Conservation (phyloP, 305 asterid genomes). For the Striga hermonthica region DNA sequence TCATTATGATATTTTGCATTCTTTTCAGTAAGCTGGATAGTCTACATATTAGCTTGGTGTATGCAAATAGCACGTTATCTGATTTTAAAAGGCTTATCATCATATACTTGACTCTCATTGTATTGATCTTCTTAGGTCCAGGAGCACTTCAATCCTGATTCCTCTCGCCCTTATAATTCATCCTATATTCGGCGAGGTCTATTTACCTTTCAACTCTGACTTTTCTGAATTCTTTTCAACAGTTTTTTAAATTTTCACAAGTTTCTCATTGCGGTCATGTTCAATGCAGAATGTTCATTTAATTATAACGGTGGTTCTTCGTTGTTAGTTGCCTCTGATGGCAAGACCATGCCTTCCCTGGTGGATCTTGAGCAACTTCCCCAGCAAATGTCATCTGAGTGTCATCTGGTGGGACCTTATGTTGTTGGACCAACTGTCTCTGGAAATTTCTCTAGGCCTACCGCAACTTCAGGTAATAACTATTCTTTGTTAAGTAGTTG, state of each 20-base stretch:
- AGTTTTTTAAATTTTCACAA: conserved; percentile 8
- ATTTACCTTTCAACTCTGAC: conserved; percentile 1
- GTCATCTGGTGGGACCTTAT: conserved; percentile 33
- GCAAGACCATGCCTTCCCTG: conserved; percentile 32
- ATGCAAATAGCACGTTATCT: neutral
- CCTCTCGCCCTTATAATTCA: conserved; percentile 22
- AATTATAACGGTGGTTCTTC: conserved; percentile 27
- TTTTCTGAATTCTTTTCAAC: conserved; percentile 8
- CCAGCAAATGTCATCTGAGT: conserved; percentile 36
- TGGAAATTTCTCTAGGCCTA: conserved; percentile 24
- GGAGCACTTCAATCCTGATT: conserved; percentile 32
- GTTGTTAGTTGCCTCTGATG: conserved; percentile 27
- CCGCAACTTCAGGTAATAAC: conserved; percentile 34
- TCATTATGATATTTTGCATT: conserved; percentile 2
- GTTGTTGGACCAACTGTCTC: conserved; percentile 33
- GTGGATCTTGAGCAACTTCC: conserved; percentile 33
- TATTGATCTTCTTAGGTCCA: conserved; percentile 26
- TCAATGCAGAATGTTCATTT: conserved; percentile 36
- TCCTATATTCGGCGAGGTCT: conserved; percentile 30
- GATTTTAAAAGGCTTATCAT: neutral
- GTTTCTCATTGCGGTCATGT: conserved; percentile 14
- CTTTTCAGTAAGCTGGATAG: neutral
- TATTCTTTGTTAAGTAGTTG: conserved; percentile 8
- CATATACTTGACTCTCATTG: conserved; percentile 16
- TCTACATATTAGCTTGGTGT: too few species aligned